Percentiles rank a stretch among this genome's conserved stretches.
Conservation (phyloP, 2,329 filamentous ascomycete species). For the Colletotrichum tanaceti region DNA sequence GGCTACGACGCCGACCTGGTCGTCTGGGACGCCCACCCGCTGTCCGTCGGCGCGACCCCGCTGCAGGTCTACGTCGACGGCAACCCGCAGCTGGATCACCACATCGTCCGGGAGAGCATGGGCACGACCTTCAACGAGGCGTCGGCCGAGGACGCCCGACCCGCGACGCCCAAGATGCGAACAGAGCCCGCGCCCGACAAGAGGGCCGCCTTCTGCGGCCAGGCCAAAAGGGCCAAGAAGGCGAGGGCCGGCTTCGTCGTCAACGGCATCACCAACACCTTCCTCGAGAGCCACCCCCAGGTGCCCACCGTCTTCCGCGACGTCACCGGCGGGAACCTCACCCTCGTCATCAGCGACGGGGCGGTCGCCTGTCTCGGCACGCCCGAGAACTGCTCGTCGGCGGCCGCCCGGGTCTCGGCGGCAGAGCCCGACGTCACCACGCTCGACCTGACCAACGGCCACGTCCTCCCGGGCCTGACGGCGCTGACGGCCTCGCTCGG, state of each 20-base stretch:
- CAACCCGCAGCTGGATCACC: conserved; percentile 49
- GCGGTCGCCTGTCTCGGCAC: conserved; percentile 53
- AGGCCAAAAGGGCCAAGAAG: conserved; percentile 39
- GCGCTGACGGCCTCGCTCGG: conserved; percentile 61
- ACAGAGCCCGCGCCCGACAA: conserved; percentile 42
- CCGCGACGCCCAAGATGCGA: conserved; percentile 42
- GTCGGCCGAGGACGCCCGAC: neutral
- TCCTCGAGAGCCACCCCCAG: conserved; percentile 45
- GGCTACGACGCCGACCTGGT: conserved; percentile 64
- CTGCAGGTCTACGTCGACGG: conserved; percentile 62
- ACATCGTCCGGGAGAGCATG: conserved; percentile 47
- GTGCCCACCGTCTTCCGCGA: conserved; percentile 28
- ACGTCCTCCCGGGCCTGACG: conserved; percentile 62
- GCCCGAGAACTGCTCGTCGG: conserved; percentile 30
- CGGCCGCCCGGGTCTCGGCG: conserved; percentile 44
- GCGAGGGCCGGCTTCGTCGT: conserved; percentile 49
- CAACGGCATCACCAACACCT: conserved; percentile 52
- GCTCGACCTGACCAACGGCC: conserved; percentile 57
- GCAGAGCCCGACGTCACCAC: conserved; percentile 47
- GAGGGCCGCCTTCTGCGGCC: conserved; percentile 45
- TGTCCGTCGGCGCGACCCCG: conserved; percentile 58
- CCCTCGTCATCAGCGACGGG: conserved; percentile 55
- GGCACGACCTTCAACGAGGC: conserved; percentile 35
- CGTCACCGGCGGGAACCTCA: conserved; percentile 44
- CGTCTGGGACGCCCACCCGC: conserved; percentile 61